These are phyloP conservation scores for Bromus sterilis DNA, from an alignment of 176 grass and related monocot species.

Conservation along the genomic window DNA sequence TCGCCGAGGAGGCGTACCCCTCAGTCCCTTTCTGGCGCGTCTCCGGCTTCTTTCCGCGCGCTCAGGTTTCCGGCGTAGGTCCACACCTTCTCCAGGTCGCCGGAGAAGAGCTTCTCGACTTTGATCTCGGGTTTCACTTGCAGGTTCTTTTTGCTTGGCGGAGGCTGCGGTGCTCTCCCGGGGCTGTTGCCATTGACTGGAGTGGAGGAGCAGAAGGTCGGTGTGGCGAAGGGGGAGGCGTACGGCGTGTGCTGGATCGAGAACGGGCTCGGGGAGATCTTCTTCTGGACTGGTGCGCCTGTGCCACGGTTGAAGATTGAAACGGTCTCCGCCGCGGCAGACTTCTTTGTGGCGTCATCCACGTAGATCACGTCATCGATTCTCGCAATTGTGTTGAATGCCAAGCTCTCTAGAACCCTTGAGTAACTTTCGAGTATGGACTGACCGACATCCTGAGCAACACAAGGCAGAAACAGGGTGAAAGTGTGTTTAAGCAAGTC, in stretches of 20 bases:
- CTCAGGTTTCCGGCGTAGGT: conserved; percentile 73
- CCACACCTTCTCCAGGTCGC: conserved; percentile 81
- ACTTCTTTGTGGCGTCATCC: conserved; percentile 70
- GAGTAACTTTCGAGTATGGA: conserved; percentile 99
- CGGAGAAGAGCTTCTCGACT: conserved; percentile 46
- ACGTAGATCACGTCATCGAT: conserved; percentile 95
- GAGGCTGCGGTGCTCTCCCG: conserved; percentile 42
- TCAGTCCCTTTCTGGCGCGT: conserved; percentile 66
- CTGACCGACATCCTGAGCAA: conserved; percentile 88
- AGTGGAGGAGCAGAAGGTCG: conserved; percentile 66
- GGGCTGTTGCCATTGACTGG: conserved; percentile 76
- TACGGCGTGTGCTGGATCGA: conserved; percentile 80
- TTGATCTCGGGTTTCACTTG: conserved; percentile 38
- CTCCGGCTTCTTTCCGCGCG: conserved; percentile 58
- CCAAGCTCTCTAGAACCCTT: conserved; percentile 85
- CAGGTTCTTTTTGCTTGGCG: conserved; percentile 29
- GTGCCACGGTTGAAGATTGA: conserved; percentile 68
- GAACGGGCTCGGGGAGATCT: conserved; percentile 81
- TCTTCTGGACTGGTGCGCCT: conserved; percentile 72
- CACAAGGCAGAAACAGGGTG: neutral
- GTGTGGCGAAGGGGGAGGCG: conserved; percentile 80
- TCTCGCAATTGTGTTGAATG: conserved; percentile 89
- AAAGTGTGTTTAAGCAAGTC: neutral
- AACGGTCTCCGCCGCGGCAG: conserved; percentile 45
- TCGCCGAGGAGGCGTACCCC: neutral